Conservation (phyloP, 2,329 filamentous ascomycete genomes). For the Cadophora malorum region DNA sequence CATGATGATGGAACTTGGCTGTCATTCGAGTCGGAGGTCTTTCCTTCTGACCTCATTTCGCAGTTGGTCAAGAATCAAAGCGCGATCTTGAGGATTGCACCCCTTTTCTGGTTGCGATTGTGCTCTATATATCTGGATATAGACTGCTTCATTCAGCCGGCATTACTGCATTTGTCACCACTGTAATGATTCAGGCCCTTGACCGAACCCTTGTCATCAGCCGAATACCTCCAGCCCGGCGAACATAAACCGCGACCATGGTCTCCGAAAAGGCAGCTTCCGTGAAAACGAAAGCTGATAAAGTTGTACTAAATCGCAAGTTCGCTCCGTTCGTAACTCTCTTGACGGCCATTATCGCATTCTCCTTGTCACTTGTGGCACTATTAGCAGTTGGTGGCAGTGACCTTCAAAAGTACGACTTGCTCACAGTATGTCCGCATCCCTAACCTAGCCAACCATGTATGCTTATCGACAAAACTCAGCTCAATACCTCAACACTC, state of each 20-base stretch:
- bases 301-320: slow-evolving; percentile 6
- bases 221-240: background rate
- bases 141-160: background rate
- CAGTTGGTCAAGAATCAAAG: background rate
- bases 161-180: background rate
- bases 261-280: slow-evolving; percentile 11
- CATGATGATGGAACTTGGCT: slow-evolving; percentile 4
- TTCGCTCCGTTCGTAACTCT: slow-evolving; percentile 25
- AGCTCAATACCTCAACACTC: slow-evolving; percentile 34
- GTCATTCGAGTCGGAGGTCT: background rate
- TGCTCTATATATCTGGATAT: background rate
- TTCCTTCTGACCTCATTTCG: slow-evolving; percentile 1
- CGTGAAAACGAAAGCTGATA: background rate
- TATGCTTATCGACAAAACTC: background rate
- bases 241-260: background rate
- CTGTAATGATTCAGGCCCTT: background rate
- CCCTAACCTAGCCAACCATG: no score
- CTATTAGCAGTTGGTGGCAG: slow-evolving; percentile 24
- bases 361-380: slow-evolving; percentile 27
- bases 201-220: background rate
- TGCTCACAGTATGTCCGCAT: slow-evolving; percentile 19
- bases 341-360: slow-evolving; percentile 27
- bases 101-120: background rate
- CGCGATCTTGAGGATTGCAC: background rate
- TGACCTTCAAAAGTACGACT: slow-evolving; percentile 22